These are phyloP conservation scores for Yarrowia sp. DNA, from an alignment of 805 yeast genomes.

Conservation along the genomic window DNA sequence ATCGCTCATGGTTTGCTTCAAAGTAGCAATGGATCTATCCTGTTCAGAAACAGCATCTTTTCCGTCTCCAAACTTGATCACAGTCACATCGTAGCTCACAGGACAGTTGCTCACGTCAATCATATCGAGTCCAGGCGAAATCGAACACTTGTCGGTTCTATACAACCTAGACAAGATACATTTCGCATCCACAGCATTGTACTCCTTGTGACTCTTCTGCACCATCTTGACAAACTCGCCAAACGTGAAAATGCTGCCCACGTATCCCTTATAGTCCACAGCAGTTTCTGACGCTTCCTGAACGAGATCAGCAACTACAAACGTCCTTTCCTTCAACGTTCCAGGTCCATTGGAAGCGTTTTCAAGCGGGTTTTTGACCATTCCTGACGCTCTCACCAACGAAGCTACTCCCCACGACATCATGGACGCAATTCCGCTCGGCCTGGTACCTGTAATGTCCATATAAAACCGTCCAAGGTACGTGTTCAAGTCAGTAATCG, in stretches of 20 bases:
- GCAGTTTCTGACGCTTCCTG: constrained; percentile 9
- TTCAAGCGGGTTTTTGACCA: constrained; percentile 11
- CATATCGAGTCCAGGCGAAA: constrained; percentile 23
- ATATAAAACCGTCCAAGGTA: constrained; percentile 24
- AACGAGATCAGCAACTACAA: constrained; percentile 25
- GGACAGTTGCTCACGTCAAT: constrained; percentile 23
- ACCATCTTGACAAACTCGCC: constrained; percentile 17
- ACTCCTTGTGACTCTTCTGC: not conserved
- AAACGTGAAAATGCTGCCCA: constrained; percentile 29
- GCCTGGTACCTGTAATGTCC: constrained; percentile 24
- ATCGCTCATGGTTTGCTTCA: constrained; percentile 21
- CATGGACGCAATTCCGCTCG: constrained; percentile 8
- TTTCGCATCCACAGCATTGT: not conserved
- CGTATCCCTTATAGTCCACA: constrained; percentile 24
- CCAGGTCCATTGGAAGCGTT: constrained; percentile 29
- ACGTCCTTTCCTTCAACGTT: constrained; percentile 25
- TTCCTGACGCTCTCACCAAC: constrained; percentile 23
- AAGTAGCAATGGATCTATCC: constrained; percentile 22
- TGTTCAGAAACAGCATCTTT: constrained; percentile 14
- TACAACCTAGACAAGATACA: constrained; percentile 8
- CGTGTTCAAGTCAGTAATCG: constrained; percentile 8
- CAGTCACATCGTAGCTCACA: not conserved
- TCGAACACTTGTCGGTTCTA: constrained; percentile 12
- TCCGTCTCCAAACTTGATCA: constrained; percentile 34
- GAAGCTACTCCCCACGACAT: constrained; percentile 34